Conservation (phyloP, 2,329 filamentous ascomycete species). For the Aspergillus alliaceus region DNA sequence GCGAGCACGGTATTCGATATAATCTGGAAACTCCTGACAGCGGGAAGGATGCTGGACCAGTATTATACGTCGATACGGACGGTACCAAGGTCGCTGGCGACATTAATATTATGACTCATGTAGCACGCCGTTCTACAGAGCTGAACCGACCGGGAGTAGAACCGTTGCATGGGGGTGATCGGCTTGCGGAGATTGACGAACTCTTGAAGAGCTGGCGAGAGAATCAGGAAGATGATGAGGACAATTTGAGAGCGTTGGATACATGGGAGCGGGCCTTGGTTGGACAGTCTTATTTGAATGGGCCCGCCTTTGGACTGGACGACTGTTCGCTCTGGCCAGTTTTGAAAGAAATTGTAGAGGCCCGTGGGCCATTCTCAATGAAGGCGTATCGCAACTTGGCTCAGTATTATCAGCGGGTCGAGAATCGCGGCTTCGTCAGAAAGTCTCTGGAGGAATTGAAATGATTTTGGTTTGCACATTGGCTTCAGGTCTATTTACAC, state of each 20-base stretch:
- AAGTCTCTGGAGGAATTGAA: slow-evolving; percentile 27
- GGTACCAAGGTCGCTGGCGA: slow-evolving; percentile 31
- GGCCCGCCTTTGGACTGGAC: slow-evolving; percentile 38
- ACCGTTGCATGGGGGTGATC: slow-evolving; percentile 27
- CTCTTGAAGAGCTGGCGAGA: slow-evolving; percentile 33
- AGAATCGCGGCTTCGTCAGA: slow-evolving; percentile 39
- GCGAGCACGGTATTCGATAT: slow-evolving; percentile 42
- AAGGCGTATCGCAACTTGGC: slow-evolving; percentile 31
- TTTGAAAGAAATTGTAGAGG: slow-evolving; percentile 37
- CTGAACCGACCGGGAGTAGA: slow-evolving; percentile 27
- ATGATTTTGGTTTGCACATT: neutral
- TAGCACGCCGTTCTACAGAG: slow-evolving; percentile 25
- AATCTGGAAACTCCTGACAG: slow-evolving; percentile 11
- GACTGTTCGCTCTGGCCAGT: slow-evolving; percentile 48
- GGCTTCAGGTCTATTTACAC: neutral
- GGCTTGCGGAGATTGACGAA: slow-evolving; percentile 29
- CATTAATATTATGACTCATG: slow-evolving; percentile 31
- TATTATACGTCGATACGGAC: slow-evolving; percentile 30
- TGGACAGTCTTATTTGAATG: slow-evolving; percentile 36
- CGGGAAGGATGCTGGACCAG: slow-evolving; percentile 7
- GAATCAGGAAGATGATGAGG: slow-evolving; percentile 9
- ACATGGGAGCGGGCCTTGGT: slow-evolving; percentile 35
- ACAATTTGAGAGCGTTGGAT: slow-evolving; percentile 20
- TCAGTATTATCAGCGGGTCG: slow-evolving; percentile 40
- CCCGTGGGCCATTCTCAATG: slow-evolving; percentile 22